Evolutionary conservation across 2,329 filamentous ascomycete genomes (phyloP).

Genomic region (Ophiobolus disseminans): DNA sequence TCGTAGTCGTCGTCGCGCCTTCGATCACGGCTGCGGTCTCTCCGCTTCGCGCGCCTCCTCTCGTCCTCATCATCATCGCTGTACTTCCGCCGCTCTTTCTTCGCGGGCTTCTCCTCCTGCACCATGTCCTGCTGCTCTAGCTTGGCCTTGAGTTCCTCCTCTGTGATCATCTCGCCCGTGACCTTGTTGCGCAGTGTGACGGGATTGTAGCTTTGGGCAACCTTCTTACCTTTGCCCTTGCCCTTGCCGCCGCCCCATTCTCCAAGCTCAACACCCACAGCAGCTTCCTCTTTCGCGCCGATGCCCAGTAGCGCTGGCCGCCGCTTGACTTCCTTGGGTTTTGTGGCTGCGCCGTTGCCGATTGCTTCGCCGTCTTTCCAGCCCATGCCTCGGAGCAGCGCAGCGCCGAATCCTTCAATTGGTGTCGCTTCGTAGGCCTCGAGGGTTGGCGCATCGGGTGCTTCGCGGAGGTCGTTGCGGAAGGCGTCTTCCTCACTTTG

Average conservation of each 20-base stretch:
- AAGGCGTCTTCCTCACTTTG: slow-evolving; percentile 71
- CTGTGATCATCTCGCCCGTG: slow-evolving; percentile 68
- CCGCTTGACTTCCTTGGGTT: slow-evolving; percentile 70
- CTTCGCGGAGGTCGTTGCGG: slow-evolving; percentile 70
- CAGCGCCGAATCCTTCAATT: slow-evolving; percentile 92
- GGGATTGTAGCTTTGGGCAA: slow-evolving; percentile 65
- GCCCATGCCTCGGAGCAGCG: slow-evolving; percentile 89
- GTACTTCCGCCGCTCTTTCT: slow-evolving; percentile 18
- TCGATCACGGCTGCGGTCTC: slow-evolving; percentile 12
- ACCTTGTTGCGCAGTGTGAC: slow-evolving; percentile 66
- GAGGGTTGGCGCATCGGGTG: slow-evolving; percentile 77
- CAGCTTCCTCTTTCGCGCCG: slow-evolving; percentile 79
- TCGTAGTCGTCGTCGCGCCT: slow-evolving; percentile 35
- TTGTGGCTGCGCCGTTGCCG: slow-evolving; percentile 55
- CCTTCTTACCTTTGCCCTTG: slow-evolving; percentile 57
- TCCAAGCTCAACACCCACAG: slow-evolving; percentile 71
- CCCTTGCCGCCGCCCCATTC: slow-evolving; percentile 71
- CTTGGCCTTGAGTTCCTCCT: slow-evolving; percentile 65
- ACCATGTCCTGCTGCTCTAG: slow-evolving; percentile 58
- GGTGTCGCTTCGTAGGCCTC: slow-evolving; percentile 89
- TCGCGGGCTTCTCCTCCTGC: slow-evolving; percentile 45
- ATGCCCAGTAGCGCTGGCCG: slow-evolving; percentile 85
- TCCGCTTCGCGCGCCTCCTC: slow-evolving; percentile 24
- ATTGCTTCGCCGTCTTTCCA: slow-evolving; percentile 77
- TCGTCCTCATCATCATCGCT: slow-evolving; percentile 22